Percentiles rank a stretch among this genome's conserved stretches.
Conservation (phyloP, 805 yeast species). For the Candida maris region DNA sequence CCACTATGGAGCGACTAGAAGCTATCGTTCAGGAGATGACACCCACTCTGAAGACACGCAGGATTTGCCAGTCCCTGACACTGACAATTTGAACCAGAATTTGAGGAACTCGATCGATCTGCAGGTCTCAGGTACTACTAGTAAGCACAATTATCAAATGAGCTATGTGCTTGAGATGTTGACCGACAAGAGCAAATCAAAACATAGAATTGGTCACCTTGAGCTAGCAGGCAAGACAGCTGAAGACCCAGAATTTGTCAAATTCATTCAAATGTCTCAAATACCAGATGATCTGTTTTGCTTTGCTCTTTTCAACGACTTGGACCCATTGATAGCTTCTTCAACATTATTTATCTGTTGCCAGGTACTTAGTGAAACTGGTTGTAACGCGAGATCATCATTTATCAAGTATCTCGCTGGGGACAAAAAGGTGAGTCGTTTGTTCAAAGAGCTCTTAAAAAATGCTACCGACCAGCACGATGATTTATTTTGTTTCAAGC, state of each 20-base stretch:
- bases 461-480: background rate
- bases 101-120: constrained; percentile 28
- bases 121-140: constrained; percentile 32
- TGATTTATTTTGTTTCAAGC: background rate
- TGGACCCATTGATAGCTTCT: constrained; percentile 7
- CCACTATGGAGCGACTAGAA: constrained; percentile 31
- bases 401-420: constrained; percentile 1
- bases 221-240: constrained; percentile 26
- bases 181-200: constrained; percentile 7
- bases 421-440: background rate
- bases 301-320: constrained; percentile 1
- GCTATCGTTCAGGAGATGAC: constrained; percentile 21
- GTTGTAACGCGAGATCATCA: constrained; percentile 2
- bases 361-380: constrained; percentile 2
- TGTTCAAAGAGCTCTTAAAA: constrained; percentile 2
- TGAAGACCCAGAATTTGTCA: constrained; percentile 19
- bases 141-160: constrained; percentile 15
- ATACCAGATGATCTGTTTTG: constrained; percentile 9
- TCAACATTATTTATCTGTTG: constrained; percentile 7
- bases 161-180: constrained; percentile 13
- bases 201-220: constrained; percentile 18
- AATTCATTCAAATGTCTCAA: constrained; percentile 12
- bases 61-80: background rate
- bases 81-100: constrained; percentile 10
- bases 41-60: constrained; percentile 9